Evolutionary conservation across 2,329 filamentous ascomycete genomes (phyloP).

Genomic region (Thermothelomyces thermophilus): DNA sequence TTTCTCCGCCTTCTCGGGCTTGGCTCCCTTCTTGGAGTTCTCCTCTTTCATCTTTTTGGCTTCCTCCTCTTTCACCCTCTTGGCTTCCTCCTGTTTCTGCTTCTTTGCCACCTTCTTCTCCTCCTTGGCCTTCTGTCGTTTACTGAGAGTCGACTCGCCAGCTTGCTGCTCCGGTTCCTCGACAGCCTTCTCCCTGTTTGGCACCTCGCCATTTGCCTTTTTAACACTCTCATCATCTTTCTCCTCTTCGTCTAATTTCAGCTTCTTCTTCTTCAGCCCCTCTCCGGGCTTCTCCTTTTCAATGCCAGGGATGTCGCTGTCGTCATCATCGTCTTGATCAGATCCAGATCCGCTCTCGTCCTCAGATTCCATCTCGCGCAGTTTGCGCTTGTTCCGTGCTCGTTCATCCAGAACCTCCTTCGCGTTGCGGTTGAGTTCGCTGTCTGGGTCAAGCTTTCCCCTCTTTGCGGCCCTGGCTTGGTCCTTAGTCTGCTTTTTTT

Average conservation of each 20-base stretch:
- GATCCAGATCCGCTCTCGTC: constrained; percentile 38
- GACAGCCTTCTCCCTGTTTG: constrained; percentile 48
- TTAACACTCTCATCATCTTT: constrained; percentile 28
- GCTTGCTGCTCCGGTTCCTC: constrained; percentile 24
- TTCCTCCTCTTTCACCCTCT: constrained; percentile 41
- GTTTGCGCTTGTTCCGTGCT: constrained; percentile 71
- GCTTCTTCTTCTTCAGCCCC: constrained; percentile 46
- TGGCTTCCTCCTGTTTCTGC: constrained; percentile 26
- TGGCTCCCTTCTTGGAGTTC: constrained; percentile 16
- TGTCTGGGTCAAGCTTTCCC: constrained; percentile 86
- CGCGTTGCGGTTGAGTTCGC: constrained; percentile 69
- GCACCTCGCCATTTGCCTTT: constrained; percentile 31
- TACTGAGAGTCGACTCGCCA: constrained; percentile 5
- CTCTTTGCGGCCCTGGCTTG: constrained; percentile 75
- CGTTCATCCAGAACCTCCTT: constrained; percentile 88
- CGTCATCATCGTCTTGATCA: constrained; percentile 35
- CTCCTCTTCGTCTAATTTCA: constrained; percentile 38
- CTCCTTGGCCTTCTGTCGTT: constrained; percentile 38
- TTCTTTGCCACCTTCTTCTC: constrained; percentile 36
- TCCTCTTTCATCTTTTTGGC: constrained; percentile 28
- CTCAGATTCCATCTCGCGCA: constrained; percentile 54
- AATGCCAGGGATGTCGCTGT: constrained; percentile 43
- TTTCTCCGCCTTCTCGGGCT: constrained; percentile 24
- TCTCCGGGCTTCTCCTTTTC: constrained; percentile 57
- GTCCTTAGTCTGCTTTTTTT: constrained; percentile 92